Base-by-base conservation (phyloP, 2,329 filamentous ascomycete genomes). In the Tolypocladium guangdongense region DNA sequence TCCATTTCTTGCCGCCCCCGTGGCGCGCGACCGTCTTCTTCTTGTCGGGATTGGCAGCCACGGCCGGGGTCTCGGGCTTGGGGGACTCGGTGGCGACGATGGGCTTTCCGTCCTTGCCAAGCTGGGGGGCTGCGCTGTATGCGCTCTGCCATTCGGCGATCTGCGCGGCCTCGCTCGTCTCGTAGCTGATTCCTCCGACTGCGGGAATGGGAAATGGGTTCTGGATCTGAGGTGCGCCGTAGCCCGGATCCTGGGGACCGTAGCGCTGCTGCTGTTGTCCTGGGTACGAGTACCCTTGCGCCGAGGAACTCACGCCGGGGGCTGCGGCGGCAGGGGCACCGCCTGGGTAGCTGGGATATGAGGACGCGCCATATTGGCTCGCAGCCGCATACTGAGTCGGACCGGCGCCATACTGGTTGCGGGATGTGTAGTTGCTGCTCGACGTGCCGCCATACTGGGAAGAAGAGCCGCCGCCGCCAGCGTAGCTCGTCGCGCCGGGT, bases 91-190 rank as follows among this genome's bases (percentile, higher is more conserved):
- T 58, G 37, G 62, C 51, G 10, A 63, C 52, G 46, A 63, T 52
- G 32, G 62, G 57, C 27, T 65, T 67, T 53, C 75, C 53, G 65
- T 68, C 51, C 58, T 62, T 63, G 51, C 64, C 65, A n/a, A 60
- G 57, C 33, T 64, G 62, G 12, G 68, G 62, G 22, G 64, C 59
- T 18, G 67, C 61, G 45, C 83, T 81, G 69, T 96, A 96, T 30
- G 90, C 89, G 69, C 87, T 92, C 70, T 95, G 90, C 90, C 92
- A 96, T 69, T 95, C 88, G 49, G 91, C 90, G 57, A 96, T 91
- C 68, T 95, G 89, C 33, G 89, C 90, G 54, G 93, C 90, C 74
- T 89, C 86, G 60, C 96, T 90, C 3, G 89, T 83, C 63, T 96
- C 80, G 64, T 77, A 81, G 58, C 77, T 75, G 58, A 67, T 71